phyloP scores from a whole-genome alignment of 345 rosid genomes.

The Isatis tinctoria region DNA sequence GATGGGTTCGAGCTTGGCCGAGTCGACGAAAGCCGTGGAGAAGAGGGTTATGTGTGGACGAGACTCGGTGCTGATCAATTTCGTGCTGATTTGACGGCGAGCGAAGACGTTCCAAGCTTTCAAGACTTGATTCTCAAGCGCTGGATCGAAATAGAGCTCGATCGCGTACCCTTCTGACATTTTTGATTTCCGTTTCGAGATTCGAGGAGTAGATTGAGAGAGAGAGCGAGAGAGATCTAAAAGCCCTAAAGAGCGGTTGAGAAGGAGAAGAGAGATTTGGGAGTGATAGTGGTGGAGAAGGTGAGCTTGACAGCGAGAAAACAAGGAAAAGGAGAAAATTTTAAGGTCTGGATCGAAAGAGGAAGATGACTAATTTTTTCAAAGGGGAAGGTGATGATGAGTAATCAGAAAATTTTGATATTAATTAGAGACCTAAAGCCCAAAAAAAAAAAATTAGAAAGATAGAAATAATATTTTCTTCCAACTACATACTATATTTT shows the following conservation, averaged over 20 bases:
- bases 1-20: constrained; percentile 64
- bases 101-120: constrained; percentile 99
- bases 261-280: not conserved
- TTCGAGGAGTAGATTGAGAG: not conserved
- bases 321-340: not conserved
- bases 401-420: too few relatives aligned
- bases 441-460: not conserved
- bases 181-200: constrained; percentile 5
- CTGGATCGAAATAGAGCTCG: constrained; percentile 97
- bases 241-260: not conserved
- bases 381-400: not conserved
- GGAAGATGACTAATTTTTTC: not conserved
- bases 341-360: not conserved
- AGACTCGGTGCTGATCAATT: constrained; percentile 87
- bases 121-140: constrained; percentile 91
- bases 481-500: not conserved
- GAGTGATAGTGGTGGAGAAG: not conserved
- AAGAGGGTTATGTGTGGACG: constrained; percentile 93
- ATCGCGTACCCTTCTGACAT: constrained; percentile 83
- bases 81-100: constrained; percentile 94
- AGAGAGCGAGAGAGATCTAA: not conserved
- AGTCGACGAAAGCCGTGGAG: constrained; percentile 51
- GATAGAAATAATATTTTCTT: not conserved
- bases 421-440: not conserved
- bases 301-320: not conserved